Base-by-base conservation (phyloP, 2,329 filamentous ascomycete genomes). In the Cadophora luteo-olivacea region DNA sequence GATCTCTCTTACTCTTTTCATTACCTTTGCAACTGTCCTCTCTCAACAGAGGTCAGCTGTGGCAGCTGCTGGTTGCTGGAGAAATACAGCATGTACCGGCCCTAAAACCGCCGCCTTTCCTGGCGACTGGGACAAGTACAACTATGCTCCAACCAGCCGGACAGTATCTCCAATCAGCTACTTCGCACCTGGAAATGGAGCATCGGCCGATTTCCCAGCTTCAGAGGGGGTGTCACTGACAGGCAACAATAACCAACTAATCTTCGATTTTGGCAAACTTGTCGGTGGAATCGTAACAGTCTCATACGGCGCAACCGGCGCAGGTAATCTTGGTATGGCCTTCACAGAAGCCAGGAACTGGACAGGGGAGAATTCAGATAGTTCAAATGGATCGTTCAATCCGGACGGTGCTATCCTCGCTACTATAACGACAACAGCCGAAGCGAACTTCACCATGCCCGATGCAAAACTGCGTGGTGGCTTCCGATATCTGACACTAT, bases 221-320 rank as follows among this genome's bases (percentile, higher is more conserved):
- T 48, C 45, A 3, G 4, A 60, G 11, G 32, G 62, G 4, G 66
- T 68, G 1, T 41, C 60, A 14, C 65, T 75, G 6, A 69, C 64
- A 6, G 70, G 70, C 19, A 86, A 87, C 73, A 84, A 83, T 12
- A 85, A 84, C 3, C 79, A 81, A n/a, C 75, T 86, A 1, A 83
- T 88, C 1, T 86, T 87, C 67, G 87, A 89, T 75, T 89, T 89
- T 74, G 86, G 86, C 4, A 79, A 82, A 29, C 85, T 88, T 74
- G 85, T 89, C 5, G 86, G 86, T 38, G 87, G 87, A 7, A 83
- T 88, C 66, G 78, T 85, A 5, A 83, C 81, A 2, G 73, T 89
- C n/a, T 76, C 80, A 7, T 89, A 86, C 72, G 80, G 78, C 5
- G 78, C 82, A 12, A 80, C 78, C 22, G 80, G 79, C 4, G 75